phyloP scores from a whole-genome alignment of 208 protist genomes.

The Wallacemonas rigidus region DNA sequence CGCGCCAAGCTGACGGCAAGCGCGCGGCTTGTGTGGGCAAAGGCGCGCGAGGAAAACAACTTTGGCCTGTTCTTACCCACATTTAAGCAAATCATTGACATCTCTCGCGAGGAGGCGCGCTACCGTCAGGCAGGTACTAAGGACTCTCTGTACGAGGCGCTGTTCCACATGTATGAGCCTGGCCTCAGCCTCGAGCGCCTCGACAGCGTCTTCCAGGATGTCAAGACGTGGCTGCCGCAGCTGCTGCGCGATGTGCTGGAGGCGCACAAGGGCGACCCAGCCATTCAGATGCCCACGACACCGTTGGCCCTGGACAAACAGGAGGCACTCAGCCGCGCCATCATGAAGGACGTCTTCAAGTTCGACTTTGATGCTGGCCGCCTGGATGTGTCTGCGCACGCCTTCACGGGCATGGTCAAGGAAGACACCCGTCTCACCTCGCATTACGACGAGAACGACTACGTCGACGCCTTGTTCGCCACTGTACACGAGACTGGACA shows the following conservation, averaged over 20 bases:
- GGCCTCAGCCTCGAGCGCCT: conserved; percentile 40
- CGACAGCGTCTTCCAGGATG: conserved; percentile 44
- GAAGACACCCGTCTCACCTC: conserved; percentile 73
- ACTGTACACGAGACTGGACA: conserved; percentile 72
- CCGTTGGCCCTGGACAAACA: conserved; percentile 46
- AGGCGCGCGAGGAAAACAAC: conserved; percentile 41
- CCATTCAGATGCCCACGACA: conserved; percentile 13
- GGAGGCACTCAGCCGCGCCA: conserved; percentile 26
- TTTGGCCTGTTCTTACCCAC: conserved; percentile 35
- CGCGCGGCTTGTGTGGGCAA: conserved; percentile 33
- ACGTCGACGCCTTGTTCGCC: conserved; percentile 33
- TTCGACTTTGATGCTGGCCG: conserved; percentile 67
- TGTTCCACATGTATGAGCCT: conserved; percentile 62
- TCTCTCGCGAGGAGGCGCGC: conserved; percentile 35
- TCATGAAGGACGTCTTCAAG: conserved; percentile 42
- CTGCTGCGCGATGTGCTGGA: conserved; percentile 43
- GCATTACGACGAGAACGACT: conserved; percentile 41
- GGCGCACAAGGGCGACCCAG: conserved; percentile 35
- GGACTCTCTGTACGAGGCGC: conserved; percentile 46
- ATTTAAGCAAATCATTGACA: conserved; percentile 42
- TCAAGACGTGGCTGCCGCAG: conserved; percentile 51
- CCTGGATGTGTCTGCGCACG: conserved; percentile 61
- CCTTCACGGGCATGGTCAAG: conserved; percentile 54
- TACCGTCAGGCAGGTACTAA: conserved; percentile 30
- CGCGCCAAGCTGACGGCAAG: conserved; percentile 33